A percentile compares a stretch with the other conserved stretches of the same genome.
Conservation (phyloP, 768 basidiomycete species). For the Postia placenta region DNA sequence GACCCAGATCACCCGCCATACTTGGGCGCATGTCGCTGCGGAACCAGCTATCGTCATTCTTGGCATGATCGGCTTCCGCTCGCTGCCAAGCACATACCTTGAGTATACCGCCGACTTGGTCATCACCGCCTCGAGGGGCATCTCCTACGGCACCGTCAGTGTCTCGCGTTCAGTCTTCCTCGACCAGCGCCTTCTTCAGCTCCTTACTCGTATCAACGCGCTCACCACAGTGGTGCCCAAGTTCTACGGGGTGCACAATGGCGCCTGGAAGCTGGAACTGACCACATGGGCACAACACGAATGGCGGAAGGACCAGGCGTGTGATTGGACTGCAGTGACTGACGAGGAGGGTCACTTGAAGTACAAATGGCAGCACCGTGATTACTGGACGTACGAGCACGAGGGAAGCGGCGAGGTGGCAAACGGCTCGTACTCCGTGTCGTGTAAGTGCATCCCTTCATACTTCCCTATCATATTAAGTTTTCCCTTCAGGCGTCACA, state of each 20-base stretch:
- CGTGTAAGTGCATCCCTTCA: conserved; percentile 9
- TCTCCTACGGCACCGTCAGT: conserved; percentile 22
- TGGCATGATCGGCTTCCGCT: conserved; percentile 19
- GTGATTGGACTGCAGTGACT: conserved; percentile 13
- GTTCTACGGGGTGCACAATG: conserved; percentile 17
- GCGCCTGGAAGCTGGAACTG: conserved; percentile 19
- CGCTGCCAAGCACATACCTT: conserved; percentile 12
- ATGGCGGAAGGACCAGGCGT: conserved; percentile 13
- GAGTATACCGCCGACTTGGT: conserved; percentile 19
- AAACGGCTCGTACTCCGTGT: conserved; percentile 14
- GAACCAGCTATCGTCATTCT: conserved; percentile 21
- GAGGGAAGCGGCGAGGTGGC: conserved; percentile 13
- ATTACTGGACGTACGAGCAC: conserved; percentile 22
- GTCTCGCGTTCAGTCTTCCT: conserved; percentile 22
- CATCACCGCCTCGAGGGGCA: conserved; percentile 10
- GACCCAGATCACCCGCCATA: conserved; percentile 14
- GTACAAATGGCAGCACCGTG: conserved; percentile 23
- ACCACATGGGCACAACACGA: conserved; percentile 21
- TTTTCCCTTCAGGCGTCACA: conserved; percentile 21
- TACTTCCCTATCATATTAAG: background rate
- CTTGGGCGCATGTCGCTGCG: conserved; percentile 10
- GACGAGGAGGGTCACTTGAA: conserved; percentile 13
- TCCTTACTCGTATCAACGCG: conserved; percentile 21
- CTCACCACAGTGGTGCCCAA: conserved; percentile 23
- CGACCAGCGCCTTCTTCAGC: conserved; percentile 18